These are phyloP conservation scores for Dryadomyces quercivorus DNA, from an alignment of 2,329 filamentous ascomycete species.

Conservation along the genomic window DNA sequence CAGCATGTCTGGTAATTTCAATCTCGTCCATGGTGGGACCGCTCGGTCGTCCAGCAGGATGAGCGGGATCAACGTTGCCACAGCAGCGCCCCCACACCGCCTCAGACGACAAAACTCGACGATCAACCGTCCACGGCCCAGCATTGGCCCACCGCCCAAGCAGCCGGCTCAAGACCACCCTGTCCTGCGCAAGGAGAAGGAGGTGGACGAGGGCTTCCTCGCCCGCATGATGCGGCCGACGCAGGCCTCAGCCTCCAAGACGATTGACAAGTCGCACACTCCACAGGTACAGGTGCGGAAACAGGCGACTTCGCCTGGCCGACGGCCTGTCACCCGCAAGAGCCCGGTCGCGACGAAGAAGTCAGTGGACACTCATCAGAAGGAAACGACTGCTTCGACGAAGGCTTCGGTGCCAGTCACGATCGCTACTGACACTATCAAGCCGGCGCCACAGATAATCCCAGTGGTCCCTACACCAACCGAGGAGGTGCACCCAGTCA, in stretches of 20 bases:
- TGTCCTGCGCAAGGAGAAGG: constrained; percentile 35
- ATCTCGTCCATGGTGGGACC: constrained; percentile 17
- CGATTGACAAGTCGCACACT: constrained; percentile 43
- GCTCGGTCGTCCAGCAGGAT: constrained; percentile 33
- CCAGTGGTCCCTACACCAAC: neutral
- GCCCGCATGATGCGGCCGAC: constrained; percentile 77
- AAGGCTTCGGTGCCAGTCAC: neutral
- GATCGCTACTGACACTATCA: neutral
- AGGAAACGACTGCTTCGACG: neutral
- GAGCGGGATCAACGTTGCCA: constrained; percentile 21
- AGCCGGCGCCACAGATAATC: neutral
- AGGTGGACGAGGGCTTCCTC: constrained; percentile 58
- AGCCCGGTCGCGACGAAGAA: neutral
- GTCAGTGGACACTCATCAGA: neutral
- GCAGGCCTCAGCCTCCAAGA: constrained; percentile 54
- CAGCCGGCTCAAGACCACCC: constrained; percentile 37
- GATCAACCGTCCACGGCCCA: constrained; percentile 33
- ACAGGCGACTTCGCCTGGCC: neutral
- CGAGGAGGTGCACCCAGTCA: neutral
- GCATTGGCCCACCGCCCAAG: constrained; percentile 47
- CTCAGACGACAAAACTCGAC: constrained; percentile 34
- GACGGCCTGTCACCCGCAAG: neutral
- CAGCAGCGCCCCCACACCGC: constrained; percentile 17
- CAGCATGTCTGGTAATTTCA: constrained; percentile 26
- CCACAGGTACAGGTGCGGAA: constrained; percentile 36